These are phyloP conservation scores for Fusarium sp. DNA, from an alignment of 2,329 filamentous ascomycete genomes.

Conservation along the genomic window DNA sequence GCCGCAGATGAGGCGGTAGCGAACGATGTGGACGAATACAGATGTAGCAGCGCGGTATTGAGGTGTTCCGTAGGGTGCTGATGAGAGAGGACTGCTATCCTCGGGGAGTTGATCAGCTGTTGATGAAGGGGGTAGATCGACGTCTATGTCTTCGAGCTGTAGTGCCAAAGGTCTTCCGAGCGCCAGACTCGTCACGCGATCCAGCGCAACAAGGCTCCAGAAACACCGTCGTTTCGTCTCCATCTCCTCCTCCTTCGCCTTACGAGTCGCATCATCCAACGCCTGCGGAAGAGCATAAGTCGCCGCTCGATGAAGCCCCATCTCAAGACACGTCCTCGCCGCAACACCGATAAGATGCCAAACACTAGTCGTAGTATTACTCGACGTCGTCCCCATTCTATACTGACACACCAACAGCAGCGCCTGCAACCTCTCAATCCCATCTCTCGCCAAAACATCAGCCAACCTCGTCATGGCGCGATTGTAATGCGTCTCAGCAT, in stretches of 20 bases:
- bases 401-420: slow-evolving; percentile 58
- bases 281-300: slow-evolving; percentile 44
- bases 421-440: slow-evolving; percentile 54
- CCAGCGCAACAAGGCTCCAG: slow-evolving; percentile 57
- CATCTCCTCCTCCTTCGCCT: slow-evolving; percentile 40
- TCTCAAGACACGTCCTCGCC: slow-evolving; percentile 54
- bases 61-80: slow-evolving; percentile 38
- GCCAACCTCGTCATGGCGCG: slow-evolving; percentile 53
- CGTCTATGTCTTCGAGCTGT: slow-evolving; percentile 55
- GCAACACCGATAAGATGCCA: slow-evolving; percentile 60
- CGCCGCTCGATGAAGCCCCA: slow-evolving; percentile 55
- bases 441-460: slow-evolving; percentile 52
- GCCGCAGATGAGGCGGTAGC: slow-evolving; percentile 56
- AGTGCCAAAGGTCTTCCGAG: slow-evolving; percentile 56
- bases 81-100: slow-evolving; percentile 26
- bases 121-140: slow-evolving; percentile 47
- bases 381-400: slow-evolving; percentile 54
- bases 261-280: background rate
- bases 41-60: slow-evolving; percentile 44
- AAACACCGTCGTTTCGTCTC: slow-evolving; percentile 56
- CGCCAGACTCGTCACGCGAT: slow-evolving; percentile 52
- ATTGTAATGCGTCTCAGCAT: slow-evolving; percentile 56
- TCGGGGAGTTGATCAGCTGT: slow-evolving; percentile 34
- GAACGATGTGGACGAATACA: slow-evolving; percentile 55
- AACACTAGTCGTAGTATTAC: slow-evolving; percentile 54